phyloP scores from a whole-genome alignment of 2,329 filamentous ascomycete species.

The Aspergillus neoniger region DNA sequence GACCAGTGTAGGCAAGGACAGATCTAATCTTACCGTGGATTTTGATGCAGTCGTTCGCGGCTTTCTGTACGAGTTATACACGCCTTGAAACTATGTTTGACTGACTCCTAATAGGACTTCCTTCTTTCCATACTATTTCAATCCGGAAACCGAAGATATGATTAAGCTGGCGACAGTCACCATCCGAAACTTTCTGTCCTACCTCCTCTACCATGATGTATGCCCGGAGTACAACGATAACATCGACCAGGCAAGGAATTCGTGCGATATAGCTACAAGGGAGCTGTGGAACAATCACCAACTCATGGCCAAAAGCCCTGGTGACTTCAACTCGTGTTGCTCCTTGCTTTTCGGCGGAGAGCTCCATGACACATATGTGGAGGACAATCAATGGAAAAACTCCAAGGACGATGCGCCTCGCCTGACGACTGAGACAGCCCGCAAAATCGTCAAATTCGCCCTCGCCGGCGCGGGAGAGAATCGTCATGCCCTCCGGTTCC shows the following conservation, averaged over 20 bases:
- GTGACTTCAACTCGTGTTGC: slow-evolving; percentile 77
- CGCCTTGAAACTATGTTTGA: background rate
- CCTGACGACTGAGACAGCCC: slow-evolving; percentile 51
- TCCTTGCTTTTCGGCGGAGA: slow-evolving; percentile 66
- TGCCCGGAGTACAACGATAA: slow-evolving; percentile 76
- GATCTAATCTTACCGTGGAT: slow-evolving; percentile 73
- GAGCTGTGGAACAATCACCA: slow-evolving; percentile 66
- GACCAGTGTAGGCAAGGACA: slow-evolving; percentile 50
- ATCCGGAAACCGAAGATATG: slow-evolving; percentile 54
- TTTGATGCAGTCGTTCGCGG: slow-evolving; percentile 76
- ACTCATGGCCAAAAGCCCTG: slow-evolving; percentile 63
- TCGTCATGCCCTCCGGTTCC: slow-evolving; percentile 41
- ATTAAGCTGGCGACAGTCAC: slow-evolving; percentile 66
- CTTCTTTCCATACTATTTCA: slow-evolving; percentile 58
- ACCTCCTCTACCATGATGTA: slow-evolving; percentile 79
- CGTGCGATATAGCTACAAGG: slow-evolving; percentile 66
- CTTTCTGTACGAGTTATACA: slow-evolving; percentile 64
- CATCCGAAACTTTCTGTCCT: slow-evolving; percentile 84
- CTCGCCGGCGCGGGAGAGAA: slow-evolving; percentile 51
- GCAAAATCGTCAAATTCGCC: slow-evolving; percentile 53
- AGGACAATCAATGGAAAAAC: slow-evolving; percentile 44
- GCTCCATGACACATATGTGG: slow-evolving; percentile 46
- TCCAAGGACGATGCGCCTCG: slow-evolving; percentile 35
- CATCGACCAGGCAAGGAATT: slow-evolving; percentile 63
- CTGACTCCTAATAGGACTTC: slow-evolving; percentile 49